Conservation (phyloP, 352 stramenopile genomes). For the Blastocystis sp. region DNA sequence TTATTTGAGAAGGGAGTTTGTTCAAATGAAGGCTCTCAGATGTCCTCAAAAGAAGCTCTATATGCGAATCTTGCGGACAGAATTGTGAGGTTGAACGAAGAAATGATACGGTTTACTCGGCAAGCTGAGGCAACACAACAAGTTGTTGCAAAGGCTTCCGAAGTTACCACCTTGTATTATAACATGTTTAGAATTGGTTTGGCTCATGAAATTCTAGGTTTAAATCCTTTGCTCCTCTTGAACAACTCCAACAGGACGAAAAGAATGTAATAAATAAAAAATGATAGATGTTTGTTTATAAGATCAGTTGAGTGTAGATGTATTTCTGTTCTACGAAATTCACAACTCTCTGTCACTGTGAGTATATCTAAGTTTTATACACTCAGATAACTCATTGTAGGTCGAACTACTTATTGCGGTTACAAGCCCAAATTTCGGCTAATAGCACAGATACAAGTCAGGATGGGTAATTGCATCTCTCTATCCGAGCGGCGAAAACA, state of each 20-base stretch:
- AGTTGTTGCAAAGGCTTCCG: background rate
- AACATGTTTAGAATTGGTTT: background rate
- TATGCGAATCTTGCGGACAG: conserved; percentile 29
- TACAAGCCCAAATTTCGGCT: too few species aligned
- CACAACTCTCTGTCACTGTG: too few species aligned
- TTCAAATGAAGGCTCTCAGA: background rate
- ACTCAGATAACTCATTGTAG: too few species aligned
- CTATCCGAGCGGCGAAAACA: background rate
- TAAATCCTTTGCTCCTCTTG: background rate
- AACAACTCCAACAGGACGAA: background rate
- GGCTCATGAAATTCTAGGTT: background rate
- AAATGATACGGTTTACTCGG: conserved; percentile 24
- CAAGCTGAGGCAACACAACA: conserved; percentile 19
- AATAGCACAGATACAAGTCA: background rate
- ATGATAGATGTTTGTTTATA: too few species aligned
- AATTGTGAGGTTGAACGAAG: conserved; percentile 24
- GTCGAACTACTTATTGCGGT: too few species aligned
- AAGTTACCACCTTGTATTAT: conserved; percentile 7
- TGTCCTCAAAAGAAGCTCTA: conserved; percentile 29
- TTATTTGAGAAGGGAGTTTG: background rate
- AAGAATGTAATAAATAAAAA: too few species aligned
- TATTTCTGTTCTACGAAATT: too few species aligned
- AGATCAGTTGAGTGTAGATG: too few species aligned
- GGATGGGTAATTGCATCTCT: background rate
- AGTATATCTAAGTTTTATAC: background rate